phyloP scores from a whole-genome alignment of 805 yeast genomes.

The Kodamaea hsintzibuensis region DNA sequence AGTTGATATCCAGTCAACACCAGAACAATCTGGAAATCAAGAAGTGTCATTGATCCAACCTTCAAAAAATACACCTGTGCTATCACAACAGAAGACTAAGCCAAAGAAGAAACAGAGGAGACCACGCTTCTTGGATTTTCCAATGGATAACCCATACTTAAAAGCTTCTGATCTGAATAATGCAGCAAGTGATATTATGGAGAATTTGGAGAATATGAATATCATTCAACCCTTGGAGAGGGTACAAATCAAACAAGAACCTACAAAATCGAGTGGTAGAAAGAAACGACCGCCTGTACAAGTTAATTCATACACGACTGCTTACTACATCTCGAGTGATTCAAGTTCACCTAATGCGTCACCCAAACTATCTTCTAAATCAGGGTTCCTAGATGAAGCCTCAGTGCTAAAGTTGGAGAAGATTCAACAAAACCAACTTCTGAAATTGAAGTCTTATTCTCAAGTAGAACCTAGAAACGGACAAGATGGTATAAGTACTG shows the following conservation, averaged over 20 bases:
- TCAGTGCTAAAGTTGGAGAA: background rate
- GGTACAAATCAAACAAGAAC: background rate
- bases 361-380: background rate
- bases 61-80: background rate
- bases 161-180: background rate
- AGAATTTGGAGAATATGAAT: background rate
- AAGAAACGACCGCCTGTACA: background rate
- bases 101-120: background rate
- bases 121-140: background rate
- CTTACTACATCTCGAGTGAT: background rate
- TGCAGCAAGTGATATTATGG: background rate
- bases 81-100: background rate
- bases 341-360: background rate
- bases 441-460: background rate
- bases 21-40: background rate
- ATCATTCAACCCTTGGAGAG: background rate
- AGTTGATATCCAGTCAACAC: background rate
- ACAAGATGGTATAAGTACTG: too few relatives aligned
- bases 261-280: background rate
- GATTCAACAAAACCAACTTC: background rate
- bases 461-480: too few relatives aligned
- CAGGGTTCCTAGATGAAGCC: background rate
- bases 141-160: background rate
- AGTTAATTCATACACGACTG: background rate
- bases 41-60: background rate